A percentile compares a stretch with the other conserved stretches of the same genome.
These are phyloP conservation scores for Epithemia pelagica DNA, from an alignment of 108 stramenopile genomes.

Conservation along the genomic window DNA sequence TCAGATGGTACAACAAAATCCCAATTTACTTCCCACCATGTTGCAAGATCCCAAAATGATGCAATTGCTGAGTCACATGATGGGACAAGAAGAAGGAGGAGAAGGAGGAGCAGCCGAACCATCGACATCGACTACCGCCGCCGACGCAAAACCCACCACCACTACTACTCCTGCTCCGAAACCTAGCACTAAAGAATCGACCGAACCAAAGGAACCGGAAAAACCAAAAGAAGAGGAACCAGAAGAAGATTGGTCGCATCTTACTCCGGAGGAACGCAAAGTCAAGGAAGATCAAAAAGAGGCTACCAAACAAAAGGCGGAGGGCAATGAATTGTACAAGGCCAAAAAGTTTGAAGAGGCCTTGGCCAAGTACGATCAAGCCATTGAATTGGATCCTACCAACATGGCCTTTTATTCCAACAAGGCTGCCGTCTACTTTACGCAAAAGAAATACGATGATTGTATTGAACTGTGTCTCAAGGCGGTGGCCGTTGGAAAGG, in stretches of 20 bases:
- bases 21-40: slow-evolving; percentile 73
- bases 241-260: slow-evolving; percentile 64
- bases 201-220: slow-evolving; percentile 28
- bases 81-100: slow-evolving; percentile 50
- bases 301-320: slow-evolving; percentile 76
- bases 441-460: slow-evolving; percentile 84
- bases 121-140: slow-evolving; percentile 17
- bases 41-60: slow-evolving; percentile 82
- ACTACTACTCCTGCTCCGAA: slow-evolving; percentile 13
- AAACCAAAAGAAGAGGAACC: slow-evolving; percentile 55
- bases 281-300: slow-evolving; percentile 72
- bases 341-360: slow-evolving; percentile 92
- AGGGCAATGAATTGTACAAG: slow-evolving; percentile 93
- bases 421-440: slow-evolving; percentile 96
- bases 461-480: slow-evolving; percentile 79
- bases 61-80: slow-evolving; percentile 65
- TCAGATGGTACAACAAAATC: slow-evolving; percentile 80
- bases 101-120: slow-evolving; percentile 29
- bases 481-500: slow-evolving; percentile 89
- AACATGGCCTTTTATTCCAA: slow-evolving; percentile 94
- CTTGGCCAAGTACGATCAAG: slow-evolving; percentile 93
- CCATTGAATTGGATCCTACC: slow-evolving; percentile 90
- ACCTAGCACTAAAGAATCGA: neutral
- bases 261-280: slow-evolving; percentile 77
- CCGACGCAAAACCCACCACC: slow-evolving; percentile 10